Base-by-base conservation (phyloP, 352 stramenopile genomes). In the Globisporangium cederbergense region DNA sequence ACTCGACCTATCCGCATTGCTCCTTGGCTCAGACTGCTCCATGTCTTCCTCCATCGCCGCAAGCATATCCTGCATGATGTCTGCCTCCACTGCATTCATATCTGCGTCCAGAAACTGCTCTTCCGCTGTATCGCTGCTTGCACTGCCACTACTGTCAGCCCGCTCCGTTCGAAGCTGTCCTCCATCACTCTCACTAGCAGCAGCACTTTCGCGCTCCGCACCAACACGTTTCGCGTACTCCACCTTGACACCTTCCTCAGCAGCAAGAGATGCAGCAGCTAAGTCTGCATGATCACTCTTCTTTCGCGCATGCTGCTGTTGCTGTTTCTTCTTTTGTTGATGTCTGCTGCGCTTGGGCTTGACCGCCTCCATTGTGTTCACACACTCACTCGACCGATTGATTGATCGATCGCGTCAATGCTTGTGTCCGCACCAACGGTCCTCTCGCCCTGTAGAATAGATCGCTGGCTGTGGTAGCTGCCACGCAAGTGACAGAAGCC, bases 11-110 rank as follows among this genome's bases (percentile, higher is more conserved):
- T 49, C 11, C 14, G 51, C 10, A 16, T 40, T n/a, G 1, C 16
- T 36, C 3, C 40, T 42, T 42, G 36, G 51, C 22, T 1, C 36
- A 7, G 45, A 52, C 38, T 47, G 42, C 20, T 45, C 34, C 14
- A 70, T 62, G 36, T 70, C 65, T 42, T 64, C 51, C 18, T 52
- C 59, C 65, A 66, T 65, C 6, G 58, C 59, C 9, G 65, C 65
- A 9, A 70, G 43, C 65, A 66, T 53, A 18, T 62, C 25, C 34
- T 63, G 40, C 51, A 66, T 56, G 9, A 66, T 46, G 7, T 63
- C 58, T 7, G 36, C 50, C 13, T 62, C 54, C 25, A 52, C 58
- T 16, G 32, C 25, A 32, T 62, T 58, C 25, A 47, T 32, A 6
- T 64, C 52, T 3, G 38, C 49, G 5, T 56, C 30, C 20, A 36